These are phyloP conservation scores for Beta corolliflora DNA, from an alignment of 179 eudicot species.

Conservation along the genomic window DNA sequence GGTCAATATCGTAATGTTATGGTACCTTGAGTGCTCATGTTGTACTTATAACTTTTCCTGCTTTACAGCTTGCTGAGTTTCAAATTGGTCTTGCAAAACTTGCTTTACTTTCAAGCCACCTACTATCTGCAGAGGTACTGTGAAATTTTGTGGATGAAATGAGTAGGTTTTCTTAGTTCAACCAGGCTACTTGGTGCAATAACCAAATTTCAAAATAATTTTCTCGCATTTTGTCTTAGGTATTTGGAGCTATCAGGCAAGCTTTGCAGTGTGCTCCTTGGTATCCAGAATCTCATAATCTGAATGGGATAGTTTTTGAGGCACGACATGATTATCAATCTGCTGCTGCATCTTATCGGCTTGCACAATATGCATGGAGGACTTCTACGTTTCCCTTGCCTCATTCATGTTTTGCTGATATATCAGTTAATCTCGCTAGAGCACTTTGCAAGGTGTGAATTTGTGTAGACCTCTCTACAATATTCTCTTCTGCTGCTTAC, in stretches of 20 bases:
- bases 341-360: conserved; percentile 69
- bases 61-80: conserved; percentile 80
- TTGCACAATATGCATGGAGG: conserved; percentile 65
- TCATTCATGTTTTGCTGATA: conserved; percentile 47
- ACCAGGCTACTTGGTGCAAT: neutral
- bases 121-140: conserved; percentile 76
- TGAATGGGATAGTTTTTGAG: conserved; percentile 82
- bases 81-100: conserved; percentile 92
- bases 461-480: neutral
- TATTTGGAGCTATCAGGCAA: conserved; percentile 81
- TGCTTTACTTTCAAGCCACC: conserved; percentile 68
- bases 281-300: conserved; percentile 84
- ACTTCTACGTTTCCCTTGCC: conserved; percentile 41
- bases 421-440: conserved; percentile 86
- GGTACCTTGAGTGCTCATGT: conserved; percentile 17
- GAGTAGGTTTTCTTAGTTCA: neutral
- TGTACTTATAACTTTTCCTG: neutral
- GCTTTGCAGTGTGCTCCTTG: conserved; percentile 87
- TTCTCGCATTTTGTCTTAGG: conserved; percentile 45
- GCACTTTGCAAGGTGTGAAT: conserved; percentile 67
- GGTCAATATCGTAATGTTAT: neutral
- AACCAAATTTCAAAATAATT: neutral
- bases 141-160: conserved; percentile 18
- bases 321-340: conserved; percentile 68
- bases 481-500: neutral